Evolutionary conservation across 495 filamentous ascomycete genomes (phyloP).

Genomic region (Durotheca rogersii): DNA sequence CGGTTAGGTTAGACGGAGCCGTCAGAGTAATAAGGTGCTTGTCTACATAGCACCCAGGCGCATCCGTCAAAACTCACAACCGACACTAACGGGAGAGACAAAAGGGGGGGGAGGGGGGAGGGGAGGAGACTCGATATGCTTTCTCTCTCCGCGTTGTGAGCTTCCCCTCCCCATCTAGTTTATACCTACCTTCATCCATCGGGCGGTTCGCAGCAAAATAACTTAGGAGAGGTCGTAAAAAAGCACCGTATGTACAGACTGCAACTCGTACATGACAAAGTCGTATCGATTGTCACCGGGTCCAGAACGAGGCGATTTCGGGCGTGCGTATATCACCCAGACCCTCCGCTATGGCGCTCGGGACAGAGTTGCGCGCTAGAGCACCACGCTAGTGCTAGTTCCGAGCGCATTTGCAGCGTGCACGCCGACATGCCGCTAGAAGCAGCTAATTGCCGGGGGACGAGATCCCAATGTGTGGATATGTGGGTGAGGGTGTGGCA

Average conservation of each 20-base stretch:
- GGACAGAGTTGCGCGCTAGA: slow-evolving; percentile 23
- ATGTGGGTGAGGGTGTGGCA: slow-evolving; percentile 22
- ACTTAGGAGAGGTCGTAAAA: too few relatives aligned
- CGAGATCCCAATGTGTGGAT: slow-evolving; percentile 15
- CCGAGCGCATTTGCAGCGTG: slow-evolving; percentile 22
- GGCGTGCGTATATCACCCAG: slow-evolving; percentile 14
- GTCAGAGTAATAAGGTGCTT: too few relatives aligned
- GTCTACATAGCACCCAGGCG: background rate
- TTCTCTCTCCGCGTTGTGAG: too few relatives aligned
- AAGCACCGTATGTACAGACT: slow-evolving; percentile 2
- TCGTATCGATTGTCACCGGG: slow-evolving; percentile 27
- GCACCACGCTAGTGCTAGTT: slow-evolving; percentile 8
- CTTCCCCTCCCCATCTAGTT: too few relatives aligned
- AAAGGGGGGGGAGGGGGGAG: background rate
- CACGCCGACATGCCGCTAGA: slow-evolving; percentile 21
- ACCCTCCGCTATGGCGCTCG: slow-evolving; percentile 30
- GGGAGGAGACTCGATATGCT: background rate
- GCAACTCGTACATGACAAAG: slow-evolving; percentile 20
- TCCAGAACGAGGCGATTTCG: slow-evolving; percentile 13
- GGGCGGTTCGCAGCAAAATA: too few relatives aligned
- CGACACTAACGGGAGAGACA: background rate
- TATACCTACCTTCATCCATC: too few relatives aligned
- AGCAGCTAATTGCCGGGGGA: slow-evolving; percentile 32
- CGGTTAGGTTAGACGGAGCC: too few relatives aligned
- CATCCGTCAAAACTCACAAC: background rate